Percentiles rank a stretch among this genome's conserved stretches.
phyloP scores from a whole-genome alignment of 768 basidiomycete genomes.

The Lactarius psammicola region DNA sequence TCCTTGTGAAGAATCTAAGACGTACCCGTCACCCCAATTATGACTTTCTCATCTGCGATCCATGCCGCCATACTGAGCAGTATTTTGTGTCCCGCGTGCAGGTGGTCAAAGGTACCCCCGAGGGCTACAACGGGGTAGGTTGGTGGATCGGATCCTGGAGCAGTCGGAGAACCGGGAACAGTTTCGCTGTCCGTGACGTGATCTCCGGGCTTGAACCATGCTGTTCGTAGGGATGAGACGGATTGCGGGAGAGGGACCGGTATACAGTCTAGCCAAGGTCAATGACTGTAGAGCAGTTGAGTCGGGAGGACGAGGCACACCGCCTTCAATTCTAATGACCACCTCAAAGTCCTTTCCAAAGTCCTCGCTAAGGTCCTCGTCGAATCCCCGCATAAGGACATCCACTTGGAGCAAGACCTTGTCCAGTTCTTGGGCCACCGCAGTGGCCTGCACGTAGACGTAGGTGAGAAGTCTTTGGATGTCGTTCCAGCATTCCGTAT shows the following conservation, averaged over 20 bases:
- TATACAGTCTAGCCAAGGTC: conserved; percentile 25
- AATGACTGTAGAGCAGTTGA: background rate
- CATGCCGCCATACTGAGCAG: conserved; percentile 89
- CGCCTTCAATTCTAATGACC: conserved; percentile 30
- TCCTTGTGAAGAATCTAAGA: background rate
- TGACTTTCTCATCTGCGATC: conserved; percentile 74
- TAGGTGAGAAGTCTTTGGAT: conserved; percentile 78
- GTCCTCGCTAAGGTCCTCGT: conserved; percentile 42
- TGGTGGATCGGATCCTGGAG: conserved; percentile 30
- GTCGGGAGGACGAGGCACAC: conserved; percentile 25
- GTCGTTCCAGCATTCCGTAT: conserved; percentile 55
- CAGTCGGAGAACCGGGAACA: conserved; percentile 11
- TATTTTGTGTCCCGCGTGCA: conserved; percentile 97
- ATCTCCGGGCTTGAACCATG: conserved; percentile 26
- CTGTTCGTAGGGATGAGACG: conserved; percentile 22
- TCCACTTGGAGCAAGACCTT: conserved; percentile 76
- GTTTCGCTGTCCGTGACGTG: conserved; percentile 15
- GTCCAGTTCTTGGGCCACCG: conserved; percentile 61
- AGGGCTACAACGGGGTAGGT: conserved; percentile 71
- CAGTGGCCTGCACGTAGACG: conserved; percentile 84
- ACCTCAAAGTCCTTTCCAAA: conserved; percentile 40
- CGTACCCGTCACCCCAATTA: conserved; percentile 86
- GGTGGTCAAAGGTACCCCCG: conserved; percentile 97
- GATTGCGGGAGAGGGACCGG: conserved; percentile 29
- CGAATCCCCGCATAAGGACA: conserved; percentile 65